phyloP scores from a whole-genome alignment of 345 rosid species.

The Eutrema heterophyllum region DNA sequence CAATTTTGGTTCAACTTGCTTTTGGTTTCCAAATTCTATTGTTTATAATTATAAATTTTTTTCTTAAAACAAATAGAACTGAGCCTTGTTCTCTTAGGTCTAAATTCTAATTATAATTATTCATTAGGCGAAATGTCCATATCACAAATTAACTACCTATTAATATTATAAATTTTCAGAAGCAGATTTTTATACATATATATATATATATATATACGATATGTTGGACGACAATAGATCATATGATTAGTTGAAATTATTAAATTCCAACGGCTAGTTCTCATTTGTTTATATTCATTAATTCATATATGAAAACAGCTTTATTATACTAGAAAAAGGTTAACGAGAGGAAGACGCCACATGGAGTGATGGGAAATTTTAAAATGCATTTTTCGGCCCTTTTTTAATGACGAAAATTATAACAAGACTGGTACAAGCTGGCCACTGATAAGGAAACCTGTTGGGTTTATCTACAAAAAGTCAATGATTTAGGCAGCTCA shows the following conservation, averaged over 20 bases:
- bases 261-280: slow-evolving; percentile 24
- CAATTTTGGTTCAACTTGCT: not conserved
- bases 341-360: not conserved
- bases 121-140: slow-evolving; percentile 18
- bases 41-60: not conserved
- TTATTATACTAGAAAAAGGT: not conserved
- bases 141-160: slow-evolving; percentile 3
- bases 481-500: slow-evolving; percentile 20
- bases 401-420: not conserved
- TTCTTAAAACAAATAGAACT: not conserved
- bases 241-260: slow-evolving; percentile 18
- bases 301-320: not conserved
- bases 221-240: slow-evolving; percentile 4
- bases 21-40: not conserved
- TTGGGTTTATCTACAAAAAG: slow-evolving; percentile 20
- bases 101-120: not conserved
- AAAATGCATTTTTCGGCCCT: not conserved
- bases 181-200: not conserved
- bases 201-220: not conserved
- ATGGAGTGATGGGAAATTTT: slow-evolving; percentile 5
- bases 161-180: not conserved
- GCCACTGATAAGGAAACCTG: slow-evolving; percentile 25
- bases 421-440: slow-evolving; percentile 24
- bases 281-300: slow-evolving; percentile 2
- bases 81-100: not conserved